Evolutionary conservation across 768 basidiomycete genomes (phyloP), one percentile per base, ranked within the genome.

Genomic region (Chalciporus sphaerocephalus): DNA sequence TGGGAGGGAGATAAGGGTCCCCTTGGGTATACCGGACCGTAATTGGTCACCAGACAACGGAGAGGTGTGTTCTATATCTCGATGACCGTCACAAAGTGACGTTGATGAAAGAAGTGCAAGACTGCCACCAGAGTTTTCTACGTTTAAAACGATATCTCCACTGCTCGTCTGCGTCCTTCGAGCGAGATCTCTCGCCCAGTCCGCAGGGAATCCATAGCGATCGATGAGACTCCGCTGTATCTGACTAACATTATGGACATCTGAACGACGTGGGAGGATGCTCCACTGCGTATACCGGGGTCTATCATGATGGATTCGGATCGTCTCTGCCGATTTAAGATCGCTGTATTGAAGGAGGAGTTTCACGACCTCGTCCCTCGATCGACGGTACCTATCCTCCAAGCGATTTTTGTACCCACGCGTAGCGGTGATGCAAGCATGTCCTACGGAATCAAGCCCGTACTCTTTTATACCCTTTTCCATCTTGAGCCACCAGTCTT

Each of bases 401-500:
- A 20, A 38, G 18, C 38, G 16, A n/a, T 20, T 24, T 24, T 38
- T 9, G 22, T 35, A 33, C 16, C 46, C 46, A 4, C 22, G 45
- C 4, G 25, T 50, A 10, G 52, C 34, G 12, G 57, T 59, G 25
- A 56, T 47, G 40, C 57, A 59, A 6, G 49, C 53, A 34, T 56
- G 52, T n/a, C 43, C 55, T 5, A 20, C 34, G 20, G 59, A 50
- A 23, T 18, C 5, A 8, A 46, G 30, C 6, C 44, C 37, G 22
- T 46, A 27, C 11, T 22, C 11, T 16, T 46, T 27, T 11, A 59
- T 48, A 6, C 18, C 41, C 21, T n/a, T 11, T 25, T 48, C 28
- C 21, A 58, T 55, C 6, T 42, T 18, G 3, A 9, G 22, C 57
- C 58, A 59, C 58, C 57, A 59, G 2, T 21, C 20, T 9, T 59